Base-by-base conservation (phyloP, 2,329 filamentous ascomycete species). In the Lasiodiplodia gonubiensis region DNA sequence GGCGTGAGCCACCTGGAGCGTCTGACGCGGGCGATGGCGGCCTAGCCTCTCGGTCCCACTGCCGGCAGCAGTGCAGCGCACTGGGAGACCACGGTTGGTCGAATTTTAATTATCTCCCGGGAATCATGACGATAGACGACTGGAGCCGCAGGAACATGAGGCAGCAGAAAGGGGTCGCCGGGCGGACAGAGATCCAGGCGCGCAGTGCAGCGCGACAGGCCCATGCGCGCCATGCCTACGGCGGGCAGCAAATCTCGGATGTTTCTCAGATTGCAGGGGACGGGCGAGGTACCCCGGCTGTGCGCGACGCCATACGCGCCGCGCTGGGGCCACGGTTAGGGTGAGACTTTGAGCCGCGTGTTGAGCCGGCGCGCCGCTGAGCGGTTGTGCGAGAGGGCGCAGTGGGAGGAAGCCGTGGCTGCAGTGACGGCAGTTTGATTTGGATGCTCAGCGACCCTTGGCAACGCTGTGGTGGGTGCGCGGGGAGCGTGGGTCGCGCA, bases 251-350 rank as follows among this genome's bases (percentile, higher is more conserved):
- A 63, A 63, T 63, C 59, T 63, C 59, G 59, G 59, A 14, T 63
- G 59, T 63, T 51, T 63, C 46, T 51, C 59, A 63, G 46, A 61
- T 61, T 61, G 57, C 57, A 61, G 57, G 57, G 49, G 27, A 63
- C 46, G 42, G 42, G 59, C 59, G 46, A 63, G 59, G 59, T 63
- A 52, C 59, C 59, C 59, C 59, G 59, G 59, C 59, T 51, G 59
- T 63, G 59, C 59, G 59, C 59, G 39, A 23, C 14, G 46, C 59
- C 39, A 33, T 25, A 21, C 57, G 39, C 55, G 39, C 30, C 55
- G 57, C 57, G 55, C 5, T 39, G 14, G 42, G 11, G 25, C 39
- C 11, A 39, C 42, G 57, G 16, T n/a, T 35, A 27, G 35, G 35
- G 53, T 21, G 53, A 33, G 37, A 25, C 18, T 11, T 30, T 60